Percentiles rank a stretch among this genome's conserved stretches.
Evolutionary conservation across 306 rosid genomes (phyloP).

Genomic region (Amphicarpaea edgeworthii): DNA sequence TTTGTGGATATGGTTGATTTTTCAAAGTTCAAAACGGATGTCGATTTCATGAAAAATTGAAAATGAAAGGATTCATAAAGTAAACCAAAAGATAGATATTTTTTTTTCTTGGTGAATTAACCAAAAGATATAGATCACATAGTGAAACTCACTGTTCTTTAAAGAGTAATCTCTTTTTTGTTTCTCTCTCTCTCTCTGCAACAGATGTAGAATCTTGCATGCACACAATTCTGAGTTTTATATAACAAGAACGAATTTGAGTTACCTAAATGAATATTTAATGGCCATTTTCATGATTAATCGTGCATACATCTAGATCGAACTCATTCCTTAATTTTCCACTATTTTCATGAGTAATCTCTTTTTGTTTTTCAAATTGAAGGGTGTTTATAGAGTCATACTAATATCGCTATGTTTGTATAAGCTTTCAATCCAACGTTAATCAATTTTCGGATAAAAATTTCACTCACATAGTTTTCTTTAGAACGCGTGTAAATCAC

Average conservation of each 20-base stretch:
- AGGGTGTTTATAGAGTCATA: no score
- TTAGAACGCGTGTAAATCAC: no score
- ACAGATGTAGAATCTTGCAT: not conserved
- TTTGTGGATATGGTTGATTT: constrained; percentile 40
- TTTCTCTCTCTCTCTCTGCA: not conserved
- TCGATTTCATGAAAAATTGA: constrained; percentile 23
- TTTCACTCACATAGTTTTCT: no score
- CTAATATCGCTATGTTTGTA: no score
- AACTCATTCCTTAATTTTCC: no score
- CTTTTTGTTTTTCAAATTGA: no score
- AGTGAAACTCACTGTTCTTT: constrained; percentile 22
- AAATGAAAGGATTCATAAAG: constrained; percentile 14
- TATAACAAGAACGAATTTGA: not conserved
- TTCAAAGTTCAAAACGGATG: constrained; percentile 21
- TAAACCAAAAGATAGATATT: not conserved
- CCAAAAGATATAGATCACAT: constrained; percentile 4
- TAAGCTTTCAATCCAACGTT: no score
- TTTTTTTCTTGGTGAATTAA: no score
- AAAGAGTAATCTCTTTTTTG: not conserved
- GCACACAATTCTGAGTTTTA: not conserved
- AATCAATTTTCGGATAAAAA: no score
- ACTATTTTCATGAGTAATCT: no score
- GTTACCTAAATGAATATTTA: constrained; percentile 1
- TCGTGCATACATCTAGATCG: no score
- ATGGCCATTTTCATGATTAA: no score